Evolutionary conservation across 306 rosid species (phyloP).

Genomic region (Lagenaria siceraria): DNA sequence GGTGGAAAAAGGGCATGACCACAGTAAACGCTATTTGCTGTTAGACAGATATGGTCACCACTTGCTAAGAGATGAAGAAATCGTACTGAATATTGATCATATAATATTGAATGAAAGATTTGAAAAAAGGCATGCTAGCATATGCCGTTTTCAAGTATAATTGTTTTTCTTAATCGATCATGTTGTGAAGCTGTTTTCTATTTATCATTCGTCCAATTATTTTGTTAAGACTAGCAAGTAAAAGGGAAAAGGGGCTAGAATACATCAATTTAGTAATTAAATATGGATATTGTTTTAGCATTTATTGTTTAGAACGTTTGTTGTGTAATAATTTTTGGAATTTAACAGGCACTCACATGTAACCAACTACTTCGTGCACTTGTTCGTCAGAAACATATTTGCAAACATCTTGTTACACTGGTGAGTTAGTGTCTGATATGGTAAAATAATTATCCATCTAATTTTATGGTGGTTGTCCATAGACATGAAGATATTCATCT

Average conservation of each 20-base stretch:
- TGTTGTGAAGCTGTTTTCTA: neutral
- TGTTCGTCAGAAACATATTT: constrained; percentile 75
- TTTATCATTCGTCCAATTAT: neutral
- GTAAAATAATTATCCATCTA: neutral
- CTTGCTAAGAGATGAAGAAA: neutral
- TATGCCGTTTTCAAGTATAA: neutral
- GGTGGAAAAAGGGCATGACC: neutral
- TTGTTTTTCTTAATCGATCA: neutral
- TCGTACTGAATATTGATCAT: neutral
- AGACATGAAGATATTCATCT: neutral
- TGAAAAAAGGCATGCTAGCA: neutral
- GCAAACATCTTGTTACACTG: constrained; percentile 70
- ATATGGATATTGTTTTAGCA: neutral
- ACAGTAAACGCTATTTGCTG: neutral
- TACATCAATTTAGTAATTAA: neutral
- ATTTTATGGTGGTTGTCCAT: neutral
- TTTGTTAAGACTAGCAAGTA: neutral
- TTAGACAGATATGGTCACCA: neutral
- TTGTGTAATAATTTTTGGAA: constrained; percentile 8
- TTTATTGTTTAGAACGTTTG: neutral
- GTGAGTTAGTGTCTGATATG: constrained; percentile 32
- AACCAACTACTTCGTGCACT: constrained; percentile 69
- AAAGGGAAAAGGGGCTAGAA: neutral
- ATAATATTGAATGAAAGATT: neutral
- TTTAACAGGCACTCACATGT: constrained; percentile 65